Evolutionary conservation across 75 land plant species (phyloP).

Genomic region (Picea glauca): DNA sequence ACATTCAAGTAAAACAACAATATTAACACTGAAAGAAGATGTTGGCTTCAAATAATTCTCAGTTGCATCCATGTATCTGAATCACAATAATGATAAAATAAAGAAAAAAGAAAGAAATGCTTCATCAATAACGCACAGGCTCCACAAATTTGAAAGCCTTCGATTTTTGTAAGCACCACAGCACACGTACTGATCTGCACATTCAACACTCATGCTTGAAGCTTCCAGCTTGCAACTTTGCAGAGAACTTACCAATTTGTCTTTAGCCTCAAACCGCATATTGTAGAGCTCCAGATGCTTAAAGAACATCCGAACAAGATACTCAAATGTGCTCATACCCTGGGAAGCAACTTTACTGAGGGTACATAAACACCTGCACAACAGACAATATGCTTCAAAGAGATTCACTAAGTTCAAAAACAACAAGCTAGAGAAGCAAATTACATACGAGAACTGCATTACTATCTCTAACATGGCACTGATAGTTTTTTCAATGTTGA

Average conservation of each 20-base stretch:
- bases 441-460: neutral
- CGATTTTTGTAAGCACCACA: neutral
- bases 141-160: neutral
- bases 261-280: slow-evolving; percentile 37
- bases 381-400: neutral
- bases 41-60: no score
- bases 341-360: slow-evolving; percentile 66
- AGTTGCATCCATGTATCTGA: no score
- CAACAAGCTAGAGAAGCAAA: neutral
- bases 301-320: slow-evolving; percentile 74
- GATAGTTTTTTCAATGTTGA: neutral
- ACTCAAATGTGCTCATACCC: slow-evolving; percentile 59
- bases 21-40: no score
- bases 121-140: neutral
- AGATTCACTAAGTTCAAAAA: neutral
- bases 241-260: slow-evolving; percentile 65
- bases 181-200: neutral
- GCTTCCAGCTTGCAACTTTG: neutral
- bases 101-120: neutral
- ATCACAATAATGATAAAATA: neutral
- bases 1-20: no score
- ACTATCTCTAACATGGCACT: neutral
- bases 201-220: neutral
- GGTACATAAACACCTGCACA: slow-evolving; percentile 85
- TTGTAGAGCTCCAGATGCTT: slow-evolving; percentile 56